Conservation (phyloP, 805 yeast genomes). For the Schizosaccharomyces osmophilus region DNA sequence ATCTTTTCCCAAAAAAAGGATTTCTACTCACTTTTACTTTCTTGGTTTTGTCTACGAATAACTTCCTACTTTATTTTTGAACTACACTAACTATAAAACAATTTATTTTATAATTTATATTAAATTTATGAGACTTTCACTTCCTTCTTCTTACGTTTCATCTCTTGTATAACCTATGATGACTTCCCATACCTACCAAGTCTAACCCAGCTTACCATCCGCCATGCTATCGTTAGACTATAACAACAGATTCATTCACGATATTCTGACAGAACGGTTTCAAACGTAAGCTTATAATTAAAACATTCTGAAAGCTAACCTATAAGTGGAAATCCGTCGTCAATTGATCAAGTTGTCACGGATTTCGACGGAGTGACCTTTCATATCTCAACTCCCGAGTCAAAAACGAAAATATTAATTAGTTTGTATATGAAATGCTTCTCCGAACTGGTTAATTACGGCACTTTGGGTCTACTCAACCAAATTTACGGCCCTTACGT, state of each 20-base stretch:
- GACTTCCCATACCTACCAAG: no score
- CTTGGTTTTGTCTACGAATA: no score
- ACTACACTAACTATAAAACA: no score
- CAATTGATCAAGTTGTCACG: constrained; percentile 62
- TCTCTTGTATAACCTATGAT: no score
- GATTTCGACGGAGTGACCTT: constrained; percentile 92
- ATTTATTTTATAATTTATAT: no score
- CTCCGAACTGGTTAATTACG: constrained; percentile 45
- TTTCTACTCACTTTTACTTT: no score
- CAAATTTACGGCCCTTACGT: constrained; percentile 23
- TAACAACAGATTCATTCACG: constrained; percentile 58
- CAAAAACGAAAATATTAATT: constrained; percentile 36
- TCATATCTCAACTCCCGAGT: constrained; percentile 73
- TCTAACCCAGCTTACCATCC: constrained; percentile 2
- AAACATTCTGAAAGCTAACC: constrained; percentile 11
- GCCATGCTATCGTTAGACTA: constrained; percentile 68
- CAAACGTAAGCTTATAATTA: constrained; percentile 19
- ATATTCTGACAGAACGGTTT: constrained; percentile 46
- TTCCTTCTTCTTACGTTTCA: no score
- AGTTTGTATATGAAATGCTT: constrained; percentile 58
- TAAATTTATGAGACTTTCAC: no score
- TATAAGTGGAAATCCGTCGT: constrained; percentile 2
- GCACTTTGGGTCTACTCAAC: constrained; percentile 19
- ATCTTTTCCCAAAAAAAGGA: no score
- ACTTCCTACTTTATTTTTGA: no score